Evolutionary conservation across 345 rosid species (phyloP), one percentile per base, ranked within the genome.

Genomic region (Pistacia atlantica): DNA sequence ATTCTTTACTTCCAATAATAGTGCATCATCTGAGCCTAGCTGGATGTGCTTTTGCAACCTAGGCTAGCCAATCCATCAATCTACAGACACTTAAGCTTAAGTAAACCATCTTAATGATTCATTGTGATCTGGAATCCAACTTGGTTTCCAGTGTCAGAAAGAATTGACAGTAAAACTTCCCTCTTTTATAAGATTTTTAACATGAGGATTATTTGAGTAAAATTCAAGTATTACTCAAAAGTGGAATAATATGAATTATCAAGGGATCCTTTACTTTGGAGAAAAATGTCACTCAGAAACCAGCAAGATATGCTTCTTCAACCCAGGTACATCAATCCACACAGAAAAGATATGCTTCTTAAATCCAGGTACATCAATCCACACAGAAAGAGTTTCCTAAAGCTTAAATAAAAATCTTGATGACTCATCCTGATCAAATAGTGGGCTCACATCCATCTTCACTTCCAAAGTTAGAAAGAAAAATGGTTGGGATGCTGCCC

Each of bases 401-500:
- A 67, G 71, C 57, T n/a, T 9, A 49, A 67, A 67, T 48, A 11
- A 10, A 35, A 25, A 35, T n/a, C 63, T 70, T 55, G 16, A 4
- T 55, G 22, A 54, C 33, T 73, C 38, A 35, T 31, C 62, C 45
- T 9, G 31, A 65, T 76, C 72, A 72, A 65, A 58, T 31, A 61
- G 58, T 46, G 73, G 52, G 58, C 67, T 35, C 17, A 48, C 63
- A 13, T 77, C 66, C 74, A 71, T 33, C 75, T 77, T 79, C 76
- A 71, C 48, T 77, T 74, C 65, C 79, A 66, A 5, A 58, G 64
- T 80, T 80, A 61, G 78, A 33, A 42, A 83, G 16, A 58, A 4
- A 13, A 60, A 67, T 54, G 22, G 80, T 10, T 10, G 91, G 90
- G 55, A 88, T 71, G 28, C 77, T 80, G 28, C 94, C 85, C 1